Conservation (phyloP, 2,329 filamentous ascomycete genomes). For the Stagonosporopsis vannaccii region DNA sequence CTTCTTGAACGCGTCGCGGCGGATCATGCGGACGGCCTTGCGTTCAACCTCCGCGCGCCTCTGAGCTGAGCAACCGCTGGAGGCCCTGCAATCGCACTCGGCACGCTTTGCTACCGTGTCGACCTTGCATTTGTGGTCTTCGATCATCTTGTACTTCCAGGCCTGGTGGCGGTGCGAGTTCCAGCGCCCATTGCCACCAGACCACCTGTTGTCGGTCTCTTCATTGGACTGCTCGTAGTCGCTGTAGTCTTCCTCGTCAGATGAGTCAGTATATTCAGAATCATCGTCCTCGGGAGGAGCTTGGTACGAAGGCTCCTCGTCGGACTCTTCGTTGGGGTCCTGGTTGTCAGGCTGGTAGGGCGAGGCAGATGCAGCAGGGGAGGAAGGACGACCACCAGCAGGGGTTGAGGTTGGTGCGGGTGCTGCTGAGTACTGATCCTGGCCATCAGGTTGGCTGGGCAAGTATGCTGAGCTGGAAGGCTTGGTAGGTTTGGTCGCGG, state of each 20-base stretch:
- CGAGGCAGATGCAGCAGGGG: constrained; percentile 8
- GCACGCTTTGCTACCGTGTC: constrained; percentile 24
- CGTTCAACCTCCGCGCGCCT: constrained; percentile 40
- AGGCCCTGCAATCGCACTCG: constrained; percentile 34
- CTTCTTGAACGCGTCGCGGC: constrained; percentile 39
- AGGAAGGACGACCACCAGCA: constrained; percentile 8
- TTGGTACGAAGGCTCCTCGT: constrained; percentile 6
- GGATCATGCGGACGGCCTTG: constrained; percentile 42
- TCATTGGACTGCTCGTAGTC: constrained; percentile 2
- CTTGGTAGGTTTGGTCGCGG: constrained; percentile 22
- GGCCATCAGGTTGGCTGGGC: constrained; percentile 13
- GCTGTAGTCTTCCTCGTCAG: constrained; percentile 9
- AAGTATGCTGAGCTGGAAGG: constrained; percentile 21
- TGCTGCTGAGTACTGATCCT: constrained; percentile 6
- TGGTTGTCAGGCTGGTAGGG: constrained; percentile 9
- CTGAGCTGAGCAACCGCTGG: constrained; percentile 22
- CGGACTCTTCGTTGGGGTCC: constrained; percentile 5
- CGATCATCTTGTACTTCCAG: constrained; percentile 33
- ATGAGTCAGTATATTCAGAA: background rate
- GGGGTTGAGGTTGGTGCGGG: constrained; percentile 11
- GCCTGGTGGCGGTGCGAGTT: constrained; percentile 14
- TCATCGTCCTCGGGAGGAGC: constrained; percentile 13
- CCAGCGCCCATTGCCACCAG: constrained; percentile 4
- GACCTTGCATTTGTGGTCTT: constrained; percentile 42
- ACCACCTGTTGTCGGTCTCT: constrained; percentile 9